These are phyloP conservation scores for Coemansia sp. DNA, from an alignment of 192 early-diverging fungal genomes.

Conservation along the genomic window DNA sequence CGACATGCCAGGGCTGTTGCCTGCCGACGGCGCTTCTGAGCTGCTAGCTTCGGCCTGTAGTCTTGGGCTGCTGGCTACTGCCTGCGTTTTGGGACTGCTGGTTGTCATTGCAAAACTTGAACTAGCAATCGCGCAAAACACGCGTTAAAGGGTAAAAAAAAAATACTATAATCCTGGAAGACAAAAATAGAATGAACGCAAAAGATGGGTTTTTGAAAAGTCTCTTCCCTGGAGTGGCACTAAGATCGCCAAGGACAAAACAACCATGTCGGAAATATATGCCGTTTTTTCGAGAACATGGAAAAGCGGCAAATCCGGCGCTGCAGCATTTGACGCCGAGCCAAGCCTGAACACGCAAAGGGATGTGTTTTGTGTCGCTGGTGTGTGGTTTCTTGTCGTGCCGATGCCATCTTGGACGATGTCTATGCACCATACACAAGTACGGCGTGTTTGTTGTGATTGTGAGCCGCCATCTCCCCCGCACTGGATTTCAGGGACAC, in stretches of 20 bases:
- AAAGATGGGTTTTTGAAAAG: not conserved
- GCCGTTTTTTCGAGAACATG: too few relatives aligned
- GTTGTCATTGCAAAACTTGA: not conserved
- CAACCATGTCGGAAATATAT: too few relatives aligned
- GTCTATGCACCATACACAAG: too few relatives aligned
- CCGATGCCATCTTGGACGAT: too few relatives aligned
- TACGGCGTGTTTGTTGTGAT: not conserved
- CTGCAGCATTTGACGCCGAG: not conserved
- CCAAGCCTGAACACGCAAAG: too few relatives aligned
- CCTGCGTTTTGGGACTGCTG: not conserved
- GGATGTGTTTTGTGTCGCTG: too few relatives aligned
- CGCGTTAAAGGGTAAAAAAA: not conserved
- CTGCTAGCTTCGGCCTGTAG: not conserved
- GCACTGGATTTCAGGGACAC: not conserved
- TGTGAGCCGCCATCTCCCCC: not conserved
- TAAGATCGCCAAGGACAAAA: not conserved
- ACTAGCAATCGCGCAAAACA: not conserved
- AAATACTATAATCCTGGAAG: not conserved
- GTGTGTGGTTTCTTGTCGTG: too few relatives aligned
- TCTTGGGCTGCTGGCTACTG: not conserved
- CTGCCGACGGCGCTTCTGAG: not conserved
- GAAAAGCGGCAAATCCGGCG: not conserved
- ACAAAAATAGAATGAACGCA: constrained; percentile 5
- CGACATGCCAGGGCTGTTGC: not conserved
- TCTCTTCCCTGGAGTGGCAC: not conserved